Conservation (phyloP, 176 grass and related monocot species). For the Elymus sibiricus region DNA sequence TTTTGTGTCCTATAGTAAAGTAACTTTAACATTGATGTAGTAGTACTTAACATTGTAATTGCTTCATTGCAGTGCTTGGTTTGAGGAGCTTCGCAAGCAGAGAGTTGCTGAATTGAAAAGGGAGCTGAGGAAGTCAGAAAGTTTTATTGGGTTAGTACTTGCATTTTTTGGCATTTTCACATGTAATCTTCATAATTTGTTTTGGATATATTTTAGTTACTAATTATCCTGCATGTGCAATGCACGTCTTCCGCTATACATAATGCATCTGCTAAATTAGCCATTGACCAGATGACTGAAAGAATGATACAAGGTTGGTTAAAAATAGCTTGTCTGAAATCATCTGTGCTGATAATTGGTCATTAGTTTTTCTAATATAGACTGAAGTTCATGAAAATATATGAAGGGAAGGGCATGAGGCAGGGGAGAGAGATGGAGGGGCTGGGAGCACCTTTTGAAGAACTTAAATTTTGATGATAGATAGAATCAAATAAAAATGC, state of each 20-base stretch:
- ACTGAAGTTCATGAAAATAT: background rate
- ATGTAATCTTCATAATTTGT: conserved; percentile 8
- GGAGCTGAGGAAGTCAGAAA: conserved; percentile 72
- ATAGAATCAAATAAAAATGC: background rate
- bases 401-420: background rate
- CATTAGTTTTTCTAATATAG: background rate
- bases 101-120: conserved; percentile 79
- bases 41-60: conserved; percentile 18
- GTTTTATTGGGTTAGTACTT: conserved; percentile 75
- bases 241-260: background rate
- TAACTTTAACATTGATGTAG: background rate
- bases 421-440: background rate
- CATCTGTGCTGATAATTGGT: background rate
- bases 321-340: background rate
- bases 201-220: conserved; percentile 8
- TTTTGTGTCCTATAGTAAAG: background rate
- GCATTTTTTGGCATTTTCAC: conserved; percentile 6
- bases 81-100: conserved; percentile 78
- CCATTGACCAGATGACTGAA: background rate
- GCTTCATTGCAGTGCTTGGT: conserved; percentile 71
- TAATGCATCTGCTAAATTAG: background rate
- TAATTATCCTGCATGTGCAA: background rate
- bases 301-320: background rate
- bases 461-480: background rate
- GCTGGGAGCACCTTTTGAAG: background rate